Percentiles rank a stretch among this genome's conserved stretches.
Conservation (phyloP, 2,329 filamentous ascomycete genomes). For the Emydomyces testavorans region DNA sequence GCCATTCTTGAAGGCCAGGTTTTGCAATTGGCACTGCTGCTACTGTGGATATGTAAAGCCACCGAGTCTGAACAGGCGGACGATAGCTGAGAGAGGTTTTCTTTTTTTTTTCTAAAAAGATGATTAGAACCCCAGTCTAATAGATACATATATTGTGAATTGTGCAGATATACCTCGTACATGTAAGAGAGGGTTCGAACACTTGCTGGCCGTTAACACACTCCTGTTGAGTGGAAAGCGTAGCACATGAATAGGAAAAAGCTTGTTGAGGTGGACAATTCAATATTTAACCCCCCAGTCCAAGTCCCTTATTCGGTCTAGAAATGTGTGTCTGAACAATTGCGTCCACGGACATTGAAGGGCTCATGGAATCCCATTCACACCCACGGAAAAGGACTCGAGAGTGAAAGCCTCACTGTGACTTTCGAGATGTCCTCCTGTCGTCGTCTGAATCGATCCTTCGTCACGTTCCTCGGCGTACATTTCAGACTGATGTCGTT, state of each 20-base stretch:
- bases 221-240: not conserved
- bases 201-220: conserved; percentile 2
- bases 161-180: not conserved
- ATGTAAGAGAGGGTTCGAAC: not conserved
- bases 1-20: conserved; percentile 7
- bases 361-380: not conserved
- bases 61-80: not conserved
- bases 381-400: not conserved
- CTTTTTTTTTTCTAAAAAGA: conserved; percentile 1
- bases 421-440: not conserved
- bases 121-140: not conserved
- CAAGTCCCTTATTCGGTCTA: not conserved
- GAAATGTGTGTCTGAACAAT: not conserved
- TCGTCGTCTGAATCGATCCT: not conserved
- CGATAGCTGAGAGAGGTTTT: not conserved
- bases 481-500: conserved; percentile 14
- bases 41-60: conserved; percentile 1
- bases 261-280: not conserved
- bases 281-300: not conserved
- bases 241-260: conserved; percentile 5
- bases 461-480: conserved; percentile 9
- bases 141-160: not conserved
- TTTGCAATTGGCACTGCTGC: not conserved
- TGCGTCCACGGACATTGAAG: conserved; percentile 3
- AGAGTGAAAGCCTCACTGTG: not conserved